Evolutionary conservation across 164 flowering plant genomes (phyloP), one percentile per base, ranked within the genome.

Genomic region (Vitis amurensis): DNA sequence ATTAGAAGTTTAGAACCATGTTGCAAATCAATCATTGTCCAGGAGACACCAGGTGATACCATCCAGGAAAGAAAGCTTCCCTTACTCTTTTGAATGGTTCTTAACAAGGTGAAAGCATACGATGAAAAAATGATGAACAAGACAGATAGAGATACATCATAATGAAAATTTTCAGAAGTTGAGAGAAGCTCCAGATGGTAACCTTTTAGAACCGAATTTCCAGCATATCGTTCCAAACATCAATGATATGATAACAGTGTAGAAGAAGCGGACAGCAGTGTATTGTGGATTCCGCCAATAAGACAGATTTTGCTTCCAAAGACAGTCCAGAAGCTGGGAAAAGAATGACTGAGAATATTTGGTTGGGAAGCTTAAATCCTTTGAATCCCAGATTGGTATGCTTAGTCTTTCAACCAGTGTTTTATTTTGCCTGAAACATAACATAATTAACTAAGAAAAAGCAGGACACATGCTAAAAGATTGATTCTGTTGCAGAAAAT

Each of bases 221-320:
- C 99, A 96, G 74, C 95, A 93, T 72, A 96, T 92, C 50, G 97
- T 79, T 68, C 99, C 99, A 67, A 96, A 91, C 97, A 96, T 96
- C 79, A 90, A 75, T 56, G 98, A 91, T 76, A 93, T 91, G 68
- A 96, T 81, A 69, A 88, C 83, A 13, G 99, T 96, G 83, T 90
- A 96, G 84, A 93, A 93, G 84, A 89, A 91, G 47, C 95, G 88
- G 65, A 96, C 98, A 55, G 97, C 98, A 29, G 97, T 90, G 77
- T 96, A 96, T 70, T 91, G 97, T 11, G 99, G 98, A 73, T 91
- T 93, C 72, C 99, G 81, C 99, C 99, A 96, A 74, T 96, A 96
- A 61, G 97, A 93, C 37, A 87, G 79, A 76, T 96, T 84, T 75
- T 96, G 98, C 86, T 93, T 96, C 97, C 98, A 92, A 16, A 96